Percentiles rank a stretch among this genome's conserved stretches.
Conservation (phyloP, 2,329 filamentous ascomycete species). For the Parastagonospora nodorum region DNA sequence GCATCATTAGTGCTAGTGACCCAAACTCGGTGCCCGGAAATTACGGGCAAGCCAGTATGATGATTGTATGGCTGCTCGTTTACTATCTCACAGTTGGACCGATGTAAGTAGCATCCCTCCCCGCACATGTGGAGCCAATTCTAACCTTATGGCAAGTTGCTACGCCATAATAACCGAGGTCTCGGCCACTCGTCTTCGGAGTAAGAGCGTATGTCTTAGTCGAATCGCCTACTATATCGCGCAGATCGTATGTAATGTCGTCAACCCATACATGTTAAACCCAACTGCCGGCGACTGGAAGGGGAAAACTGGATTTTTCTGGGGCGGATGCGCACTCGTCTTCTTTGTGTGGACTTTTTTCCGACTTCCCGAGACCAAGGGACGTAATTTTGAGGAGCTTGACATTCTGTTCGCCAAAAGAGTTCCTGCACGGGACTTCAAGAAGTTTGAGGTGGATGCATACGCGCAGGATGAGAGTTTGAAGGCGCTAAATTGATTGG, state of each 20-base stretch:
- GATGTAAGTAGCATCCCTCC: background rate
- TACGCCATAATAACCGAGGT: conserved; percentile 85
- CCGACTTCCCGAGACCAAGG: too few species aligned
- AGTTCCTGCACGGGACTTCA: too few species aligned
- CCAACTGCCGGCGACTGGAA: conserved; percentile 76
- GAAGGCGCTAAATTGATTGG: too few species aligned
- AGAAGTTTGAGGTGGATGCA: too few species aligned
- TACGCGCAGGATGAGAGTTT: too few species aligned
- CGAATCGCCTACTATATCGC: conserved; percentile 61
- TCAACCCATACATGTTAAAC: conserved; percentile 64
- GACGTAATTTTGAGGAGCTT: too few species aligned
- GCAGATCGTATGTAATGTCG: conserved; percentile 72
- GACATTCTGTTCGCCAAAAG: too few species aligned
- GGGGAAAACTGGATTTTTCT: conserved; percentile 79
- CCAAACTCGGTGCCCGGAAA: conserved; percentile 49
- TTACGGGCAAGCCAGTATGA: conserved; percentile 26
- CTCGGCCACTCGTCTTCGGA: conserved; percentile 77
- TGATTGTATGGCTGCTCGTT: conserved; percentile 57
- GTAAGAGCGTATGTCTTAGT: conserved; percentile 84
- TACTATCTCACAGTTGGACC: conserved; percentile 62
- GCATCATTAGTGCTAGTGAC: conserved; percentile 60
- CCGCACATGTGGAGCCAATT: too few species aligned
- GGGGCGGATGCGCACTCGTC: conserved; percentile 58
- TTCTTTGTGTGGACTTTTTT: too few species aligned
- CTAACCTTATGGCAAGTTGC: conserved; percentile 58